Evolutionary conservation across 2,329 filamentous ascomycete genomes (phyloP).

Genomic region (Colletotrichum simmondsii): DNA sequence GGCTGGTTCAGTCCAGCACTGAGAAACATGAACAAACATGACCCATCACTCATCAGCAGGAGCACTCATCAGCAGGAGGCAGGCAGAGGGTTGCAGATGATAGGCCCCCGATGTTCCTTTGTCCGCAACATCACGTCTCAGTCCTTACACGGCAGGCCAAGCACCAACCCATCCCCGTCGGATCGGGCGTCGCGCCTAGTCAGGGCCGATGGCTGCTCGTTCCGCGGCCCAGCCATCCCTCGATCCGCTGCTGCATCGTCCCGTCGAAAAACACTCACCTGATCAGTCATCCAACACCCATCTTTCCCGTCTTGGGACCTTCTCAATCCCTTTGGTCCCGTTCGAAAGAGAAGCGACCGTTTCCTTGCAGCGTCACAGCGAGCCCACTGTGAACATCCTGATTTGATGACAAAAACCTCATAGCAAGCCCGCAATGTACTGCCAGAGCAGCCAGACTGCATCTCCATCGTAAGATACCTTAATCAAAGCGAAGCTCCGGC

Average conservation of each 20-base stretch:
- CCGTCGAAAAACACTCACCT: background rate
- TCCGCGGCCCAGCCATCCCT: background rate
- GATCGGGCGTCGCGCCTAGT: constrained; percentile 25
- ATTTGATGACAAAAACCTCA: constrained; percentile 25
- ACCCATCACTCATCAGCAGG: background rate
- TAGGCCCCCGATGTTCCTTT: background rate
- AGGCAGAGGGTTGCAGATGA: background rate
- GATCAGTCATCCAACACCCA: constrained; percentile 4
- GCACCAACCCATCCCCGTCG: background rate
- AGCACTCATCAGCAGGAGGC: background rate
- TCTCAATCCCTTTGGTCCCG: background rate
- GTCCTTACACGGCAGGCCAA: background rate
- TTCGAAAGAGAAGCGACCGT: background rate
- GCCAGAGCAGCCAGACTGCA: background rate
- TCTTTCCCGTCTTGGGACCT: background rate
- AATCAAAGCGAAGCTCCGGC: background rate
- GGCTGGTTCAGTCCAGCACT: background rate
- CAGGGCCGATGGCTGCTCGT: constrained; percentile 7
- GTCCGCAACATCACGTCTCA: background rate
- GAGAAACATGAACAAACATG: background rate
- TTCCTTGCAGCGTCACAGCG: constrained; percentile 16
- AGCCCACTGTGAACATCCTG: background rate
- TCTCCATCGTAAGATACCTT: background rate
- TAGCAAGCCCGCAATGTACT: too few relatives aligned
- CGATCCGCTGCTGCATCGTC: background rate